Evolutionary conservation across 352 stramenopile species (phyloP), one percentile per base, ranked within the genome.

Genomic region (Aphanomyces stellatus): DNA sequence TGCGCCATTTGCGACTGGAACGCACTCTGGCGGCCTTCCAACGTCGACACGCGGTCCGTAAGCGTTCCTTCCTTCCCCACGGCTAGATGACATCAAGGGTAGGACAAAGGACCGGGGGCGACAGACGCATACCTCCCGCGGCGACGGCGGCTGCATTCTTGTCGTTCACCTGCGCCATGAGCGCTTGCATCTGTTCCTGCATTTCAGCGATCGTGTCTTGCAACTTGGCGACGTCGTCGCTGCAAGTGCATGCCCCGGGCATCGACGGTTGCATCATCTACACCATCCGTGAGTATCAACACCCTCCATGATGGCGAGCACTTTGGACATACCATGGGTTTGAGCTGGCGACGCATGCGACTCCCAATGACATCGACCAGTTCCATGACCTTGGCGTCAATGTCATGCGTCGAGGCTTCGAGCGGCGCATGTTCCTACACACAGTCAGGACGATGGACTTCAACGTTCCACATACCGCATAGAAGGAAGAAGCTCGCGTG

Each of bases 1-100:
- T 91, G 82, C 35, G 82, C 82, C 22, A 91, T 35, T 64, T 91
- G 82, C 34, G 82, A 91, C 77, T 91, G 82, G 69, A 91, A 91
- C 30, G 82, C 81, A 42, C 79, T 88, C 59, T 91, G 82, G 19
- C 82, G 76, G 22, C 82, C 82, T 69, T 91, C 82, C 11, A 91
- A 60, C 34, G 82, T 91, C 35, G 82, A 91, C 27, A 93, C 82
- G 43, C 82, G 74, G 63, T 90, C 84, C 57, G 74, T 87, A 56
- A 89, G 69, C 3, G 76, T 75, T n/a, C 76, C 85, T 11, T 62
- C 72, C 1, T 62, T 72, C 6, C 61, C 51, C 0, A n/a, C n/a
- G n/a, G n/a, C n/a, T n/a, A n/a, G 10, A 33, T 19, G 22, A 57
- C 13, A 42, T n/a, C n/a, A n/a, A n/a, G n/a, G n/a, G n/a, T n/a